Evolutionary conservation across 1,284 basidiomycete genomes (phyloP).

Genomic region (Melampsora abietis-canadensis): DNA sequence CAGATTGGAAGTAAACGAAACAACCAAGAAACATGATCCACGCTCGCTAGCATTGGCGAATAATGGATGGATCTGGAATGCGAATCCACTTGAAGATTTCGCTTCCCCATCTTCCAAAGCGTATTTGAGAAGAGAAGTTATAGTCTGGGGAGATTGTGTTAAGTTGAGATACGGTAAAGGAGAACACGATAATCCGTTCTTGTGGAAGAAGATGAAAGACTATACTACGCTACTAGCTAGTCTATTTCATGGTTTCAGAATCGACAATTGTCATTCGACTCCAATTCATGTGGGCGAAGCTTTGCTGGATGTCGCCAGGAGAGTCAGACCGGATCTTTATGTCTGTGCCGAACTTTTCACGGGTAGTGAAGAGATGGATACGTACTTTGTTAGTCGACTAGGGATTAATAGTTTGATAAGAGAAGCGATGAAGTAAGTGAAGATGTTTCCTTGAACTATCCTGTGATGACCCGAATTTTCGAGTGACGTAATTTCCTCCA

Average conservation of each 20-base stretch:
- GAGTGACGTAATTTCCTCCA: neutral
- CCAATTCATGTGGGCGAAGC: constrained; percentile 86
- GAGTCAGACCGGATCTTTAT: constrained; percentile 84
- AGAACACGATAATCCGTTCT: constrained; percentile 80
- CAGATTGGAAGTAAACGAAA: constrained; percentile 62
- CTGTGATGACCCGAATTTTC: constrained; percentile 60
- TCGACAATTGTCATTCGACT: constrained; percentile 98
- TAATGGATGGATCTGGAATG: constrained; percentile 99
- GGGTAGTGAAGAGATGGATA: constrained; percentile 87
- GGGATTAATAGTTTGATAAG: constrained; percentile 87
- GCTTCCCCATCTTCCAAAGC: constrained; percentile 92
- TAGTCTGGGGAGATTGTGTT: constrained; percentile 96
- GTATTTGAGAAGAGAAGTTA: constrained; percentile 90
- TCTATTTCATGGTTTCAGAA: constrained; percentile 88
- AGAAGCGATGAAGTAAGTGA: constrained; percentile 67
- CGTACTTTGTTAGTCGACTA: constrained; percentile 79
- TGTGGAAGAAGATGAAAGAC: constrained; percentile 88
- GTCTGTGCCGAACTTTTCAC: constrained; percentile 97
- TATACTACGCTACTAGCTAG: constrained; percentile 77
- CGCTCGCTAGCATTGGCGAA: constrained; percentile 79
- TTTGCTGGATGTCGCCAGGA: constrained; percentile 85
- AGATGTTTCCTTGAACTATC: constrained; percentile 74
- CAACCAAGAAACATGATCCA: constrained; percentile 64
- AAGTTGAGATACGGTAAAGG: constrained; percentile 85
- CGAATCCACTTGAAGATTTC: constrained; percentile 90